Evolutionary conservation across 306 rosid genomes (phyloP), one percentile per base, ranked within the genome.

Genomic region (Castanopsis chinensis): DNA sequence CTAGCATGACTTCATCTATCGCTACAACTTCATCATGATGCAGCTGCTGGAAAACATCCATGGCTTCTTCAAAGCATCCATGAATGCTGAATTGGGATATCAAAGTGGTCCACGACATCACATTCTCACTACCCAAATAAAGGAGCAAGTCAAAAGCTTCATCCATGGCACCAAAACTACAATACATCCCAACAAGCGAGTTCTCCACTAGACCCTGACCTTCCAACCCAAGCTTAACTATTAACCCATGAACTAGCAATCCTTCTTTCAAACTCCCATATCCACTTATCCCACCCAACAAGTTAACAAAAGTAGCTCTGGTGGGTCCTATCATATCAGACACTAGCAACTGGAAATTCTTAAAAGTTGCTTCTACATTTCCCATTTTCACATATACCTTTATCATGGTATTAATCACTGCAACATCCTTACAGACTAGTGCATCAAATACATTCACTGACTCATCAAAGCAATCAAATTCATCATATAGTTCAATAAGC

Each of bases 61-160:
- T 65, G 23, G 71, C 71, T 33, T 65, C 71, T 33, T 65, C 7
- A 65, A 65, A 33, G 25, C 49, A 8, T 65, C 71, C 49, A 15
- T 32, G 51, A 33, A 65, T 65, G 49, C 10, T 65, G 49, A 32
- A 65, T 21, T 65, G 71, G 51, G 51, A 65, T 32, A 65, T 65
- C 45, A 65, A 2, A 65, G 71, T 17, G 2, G 71, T 65, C 71
- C 71, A 65, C 11, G 71, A 65, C 71, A 17, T 65, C 14, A 65
- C 71, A 65, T 65, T 65, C 49, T 33, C 43, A 9, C 71, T 6
- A 33, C 25, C 25, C 21, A 32, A 3, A 65, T 17, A 32, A 65
- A 65, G 71, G 35, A 65, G 71, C 51, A 33, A 32, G 21, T 65
- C 71, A 65, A 65, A 65, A 65, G 71, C 71, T 65, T 65, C 71